Base-by-base conservation (phyloP, 768 basidiomycete species). In the Xanthoconium purpureum region DNA sequence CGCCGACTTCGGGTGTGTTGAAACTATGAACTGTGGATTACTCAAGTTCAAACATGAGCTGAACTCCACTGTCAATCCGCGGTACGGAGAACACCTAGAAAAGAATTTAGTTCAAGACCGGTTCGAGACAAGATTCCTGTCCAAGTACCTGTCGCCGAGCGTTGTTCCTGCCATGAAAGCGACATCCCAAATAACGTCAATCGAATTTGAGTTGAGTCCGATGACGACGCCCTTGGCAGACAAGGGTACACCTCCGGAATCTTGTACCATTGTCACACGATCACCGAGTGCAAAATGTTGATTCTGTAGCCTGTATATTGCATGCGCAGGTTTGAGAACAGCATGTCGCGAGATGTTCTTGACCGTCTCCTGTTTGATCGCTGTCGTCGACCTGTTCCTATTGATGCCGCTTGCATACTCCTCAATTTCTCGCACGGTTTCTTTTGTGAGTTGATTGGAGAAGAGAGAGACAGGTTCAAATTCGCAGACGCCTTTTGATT, bases 101-200 rank as follows among this genome's bases (percentile, higher is more conserved):
- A 12, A 49, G 18, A 17, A 33, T 33, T 53, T 38, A 55, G 37
- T 35, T 12, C 48, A 32, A 12, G 11, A n/a, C 8, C 13, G 18
- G 28, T 3, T 20, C 44, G 9, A 12, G 24, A 28, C 2, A 28
- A 46, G 24, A 24, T 24, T 4, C 24, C 11, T 14, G 33, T 15
- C 30, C 30, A 40, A 38, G 66, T 63, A 93, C 90, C 94, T 79
- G 64, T 91, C 91, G 5, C 86, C 85, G 12, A 98, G 75, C 0
- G 91, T 97, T 3, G 82, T 80, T 8, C 97, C 97, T 20, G 93
- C 86, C 84, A 99, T 91, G 74, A 99, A 98, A 1, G 93, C 81
- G 24, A 89, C 87, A 70, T 99, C 97, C 91, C 97, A 98, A 0
- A 96, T 82, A 24, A 98, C 89, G 70, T 98, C 97, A 82, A 98